Conservation (phyloP, 345 rosid species). For the Ceriops tagal region DNA sequence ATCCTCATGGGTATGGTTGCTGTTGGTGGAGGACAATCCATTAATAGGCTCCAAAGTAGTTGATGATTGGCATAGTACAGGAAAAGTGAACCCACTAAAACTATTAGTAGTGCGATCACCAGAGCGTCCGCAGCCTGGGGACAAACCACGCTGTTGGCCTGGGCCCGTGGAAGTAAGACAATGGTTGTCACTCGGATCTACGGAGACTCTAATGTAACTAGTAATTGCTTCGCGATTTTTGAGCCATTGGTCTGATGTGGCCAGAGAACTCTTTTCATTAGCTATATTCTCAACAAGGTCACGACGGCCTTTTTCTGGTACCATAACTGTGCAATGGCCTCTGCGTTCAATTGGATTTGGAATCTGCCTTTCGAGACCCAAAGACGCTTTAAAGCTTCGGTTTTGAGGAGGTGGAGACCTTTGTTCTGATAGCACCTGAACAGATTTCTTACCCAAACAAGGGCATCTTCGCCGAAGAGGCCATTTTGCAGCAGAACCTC, state of each 20-base stretch:
- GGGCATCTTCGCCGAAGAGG: conserved; percentile 62
- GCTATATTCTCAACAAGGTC: background rate
- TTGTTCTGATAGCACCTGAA: conserved; percentile 43
- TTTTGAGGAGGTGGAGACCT: conserved; percentile 25
- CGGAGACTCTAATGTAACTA: conserved; percentile 10
- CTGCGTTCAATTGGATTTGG: background rate
- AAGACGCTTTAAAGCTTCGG: background rate
- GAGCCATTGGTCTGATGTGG: conserved; percentile 19
- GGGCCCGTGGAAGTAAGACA: conserved; percentile 13
- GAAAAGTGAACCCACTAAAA: conserved; percentile 47
- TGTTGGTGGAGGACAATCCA: conserved; percentile 12
- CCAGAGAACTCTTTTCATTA: background rate
- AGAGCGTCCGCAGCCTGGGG: conserved; percentile 20
- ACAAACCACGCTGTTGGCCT: conserved; percentile 22
- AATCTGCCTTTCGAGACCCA: conserved; percentile 8
- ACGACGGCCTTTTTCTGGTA: background rate
- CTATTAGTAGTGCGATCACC: background rate
- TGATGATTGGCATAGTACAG: conserved; percentile 32
- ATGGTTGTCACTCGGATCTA: conserved; percentile 16
- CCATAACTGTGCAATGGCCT: background rate
- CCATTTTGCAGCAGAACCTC: conserved; percentile 37
- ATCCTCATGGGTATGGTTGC: conserved; percentile 21
- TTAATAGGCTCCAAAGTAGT: conserved; percentile 17
- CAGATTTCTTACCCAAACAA: conserved; percentile 55
- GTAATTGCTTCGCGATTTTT: conserved; percentile 13